Conservation (phyloP, 78 protist species). For the Anaeramoeba ignava region DNA sequence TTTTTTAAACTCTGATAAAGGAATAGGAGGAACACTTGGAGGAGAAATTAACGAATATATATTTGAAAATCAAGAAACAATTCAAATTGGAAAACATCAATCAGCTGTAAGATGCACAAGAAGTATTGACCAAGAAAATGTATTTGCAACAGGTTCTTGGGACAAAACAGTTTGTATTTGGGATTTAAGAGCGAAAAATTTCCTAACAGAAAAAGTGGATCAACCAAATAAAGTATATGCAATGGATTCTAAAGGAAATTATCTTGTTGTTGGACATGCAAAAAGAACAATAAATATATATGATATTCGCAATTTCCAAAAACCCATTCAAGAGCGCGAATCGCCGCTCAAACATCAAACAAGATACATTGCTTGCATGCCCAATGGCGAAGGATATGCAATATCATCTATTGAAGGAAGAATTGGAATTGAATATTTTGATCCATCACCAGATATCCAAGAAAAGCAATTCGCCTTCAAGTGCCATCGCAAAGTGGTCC, state of each 20-base stretch:
- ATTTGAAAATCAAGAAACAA: not conserved
- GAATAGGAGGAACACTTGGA: conserved; percentile 17
- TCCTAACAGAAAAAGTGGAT: not conserved
- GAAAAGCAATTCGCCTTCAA: conserved; percentile 72
- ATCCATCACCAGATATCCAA: conserved; percentile 27
- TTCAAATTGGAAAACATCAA: conserved; percentile 7
- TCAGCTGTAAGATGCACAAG: not conserved
- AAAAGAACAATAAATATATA: not conserved
- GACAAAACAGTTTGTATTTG: conserved; percentile 55
- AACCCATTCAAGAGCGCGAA: conserved; percentile 50
- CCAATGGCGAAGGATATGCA: conserved; percentile 57
- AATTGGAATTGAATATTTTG: conserved; percentile 74
- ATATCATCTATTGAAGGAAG: conserved; percentile 74
- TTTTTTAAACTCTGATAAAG: conserved; percentile 1
- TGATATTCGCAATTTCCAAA: conserved; percentile 6
- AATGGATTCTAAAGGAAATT: conserved; percentile 8
- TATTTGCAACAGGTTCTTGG: conserved; percentile 63
- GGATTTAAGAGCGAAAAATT: conserved; percentile 40
- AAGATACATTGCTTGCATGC: conserved; percentile 34
- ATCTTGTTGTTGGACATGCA: conserved; percentile 7
- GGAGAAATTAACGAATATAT: not conserved
- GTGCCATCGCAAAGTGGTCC: conserved; percentile 61
- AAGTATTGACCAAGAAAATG: conserved; percentile 6
- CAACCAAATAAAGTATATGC: conserved; percentile 28
- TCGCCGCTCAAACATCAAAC: conserved; percentile 68